Base-by-base conservation (phyloP, 768 basidiomycete species). In the Leccinellum albellum region DNA sequence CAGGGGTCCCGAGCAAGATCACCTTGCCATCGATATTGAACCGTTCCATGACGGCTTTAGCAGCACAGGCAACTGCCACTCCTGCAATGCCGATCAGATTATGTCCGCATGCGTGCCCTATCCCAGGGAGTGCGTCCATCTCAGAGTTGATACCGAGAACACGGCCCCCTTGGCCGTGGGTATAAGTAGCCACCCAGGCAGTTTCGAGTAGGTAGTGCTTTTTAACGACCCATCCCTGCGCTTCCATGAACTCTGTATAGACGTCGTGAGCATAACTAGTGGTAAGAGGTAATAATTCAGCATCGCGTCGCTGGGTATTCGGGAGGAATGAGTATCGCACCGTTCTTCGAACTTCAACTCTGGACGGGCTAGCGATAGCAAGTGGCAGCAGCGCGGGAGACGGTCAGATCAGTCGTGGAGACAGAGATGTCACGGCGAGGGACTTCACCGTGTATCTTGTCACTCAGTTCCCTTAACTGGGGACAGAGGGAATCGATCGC, bases 91-190 rank as follows among this genome's bases (percentile, higher is more conserved):
- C 89, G 51, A 93, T 92, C 48, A 93, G 74, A 63, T 92, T 92
- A 66, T 93, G 90, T 3, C 91, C 90, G 63, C 90, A 92, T 1
- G 86, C 88, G 61, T 89, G 88, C 0, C 88, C 84, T 35, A 86
- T 76, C 0, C 81, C 74, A 17, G 71, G 72, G 13, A 87, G 73
- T 1, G 86, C 86, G 54, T 86, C 84, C 84, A 86, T 85, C 80
- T 92, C 91, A 17, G 89, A 61, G 35, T 93, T 92, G 56, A 93
- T 74, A 0, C 90, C 90, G 31, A 92, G 46, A 17, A 51, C 83
- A 79, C 7, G 24, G 9, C 88, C 89, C 15, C 87, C 89, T 31
- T 74, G 70, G 9, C 88, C 86, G 61, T 85, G 78, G 14, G 78
- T 74, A 62, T 82, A 91, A 3, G 78, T 80, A 0, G 90, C 91